Percentiles rank a stretch among this genome's conserved stretches.
Conservation (phyloP, 331 rosid species). For the Arachis monticola region DNA sequence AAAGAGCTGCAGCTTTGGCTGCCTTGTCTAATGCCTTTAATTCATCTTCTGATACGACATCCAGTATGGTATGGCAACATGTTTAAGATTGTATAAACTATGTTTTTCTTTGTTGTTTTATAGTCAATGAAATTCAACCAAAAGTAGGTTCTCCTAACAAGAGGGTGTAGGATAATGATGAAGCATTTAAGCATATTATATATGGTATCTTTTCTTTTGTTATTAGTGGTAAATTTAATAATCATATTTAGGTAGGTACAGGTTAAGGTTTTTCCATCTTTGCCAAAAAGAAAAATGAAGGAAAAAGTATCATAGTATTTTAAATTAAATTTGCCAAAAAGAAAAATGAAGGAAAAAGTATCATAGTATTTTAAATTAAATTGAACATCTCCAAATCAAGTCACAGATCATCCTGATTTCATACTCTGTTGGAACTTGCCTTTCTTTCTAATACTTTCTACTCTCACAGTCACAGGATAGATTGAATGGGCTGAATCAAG, state of each 20-base stretch:
- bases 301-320: not conserved
- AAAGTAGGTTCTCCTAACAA: conserved; percentile 21
- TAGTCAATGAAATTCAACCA: conserved; percentile 30
- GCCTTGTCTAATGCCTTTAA: conserved; percentile 86
- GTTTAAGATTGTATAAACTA: conserved; percentile 6
- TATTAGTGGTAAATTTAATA: conserved; percentile 7
- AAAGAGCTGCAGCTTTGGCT: conserved; percentile 93
- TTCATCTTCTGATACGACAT: conserved; percentile 68
- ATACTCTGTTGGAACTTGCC: conserved; percentile 6
- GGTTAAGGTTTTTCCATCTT: not conserved
- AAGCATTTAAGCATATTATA: conserved; percentile 19
- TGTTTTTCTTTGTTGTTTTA: conserved; percentile 8
- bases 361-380: not conserved
- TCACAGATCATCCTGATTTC: not conserved
- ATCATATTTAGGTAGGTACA: conserved; percentile 6
- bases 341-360: not conserved
- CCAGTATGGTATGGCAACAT: conserved; percentile 60
- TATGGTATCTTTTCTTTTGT: conserved; percentile 4
- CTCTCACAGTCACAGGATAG: conserved; percentile 62
- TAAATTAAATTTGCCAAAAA: not conserved
- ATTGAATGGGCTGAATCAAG: conserved; percentile 68
- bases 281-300: not conserved
- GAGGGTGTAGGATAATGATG: conserved; percentile 17
- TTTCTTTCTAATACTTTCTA: conserved; percentile 25
- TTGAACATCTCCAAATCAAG: not conserved